Evolutionary conservation across 108 stramenopile species (phyloP).

Genomic region (Discostella pseudostelligera): DNA sequence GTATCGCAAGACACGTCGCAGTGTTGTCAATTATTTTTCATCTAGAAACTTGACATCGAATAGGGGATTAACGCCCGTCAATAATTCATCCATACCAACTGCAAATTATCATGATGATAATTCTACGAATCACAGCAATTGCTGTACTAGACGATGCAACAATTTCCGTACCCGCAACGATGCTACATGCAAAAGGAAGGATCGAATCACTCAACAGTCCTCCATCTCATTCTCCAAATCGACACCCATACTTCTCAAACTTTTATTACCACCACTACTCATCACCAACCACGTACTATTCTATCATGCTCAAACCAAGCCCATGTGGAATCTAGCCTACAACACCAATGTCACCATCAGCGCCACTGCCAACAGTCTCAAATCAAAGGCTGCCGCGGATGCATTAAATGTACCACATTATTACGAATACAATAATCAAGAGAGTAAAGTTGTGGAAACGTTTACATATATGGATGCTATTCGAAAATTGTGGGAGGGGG

Average conservation of each 20-base stretch:
- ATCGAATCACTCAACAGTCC: conserved; percentile 18
- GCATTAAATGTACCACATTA: conserved; percentile 51
- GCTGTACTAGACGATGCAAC: neutral
- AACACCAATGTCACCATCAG: conserved; percentile 53
- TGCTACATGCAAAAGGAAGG: neutral
- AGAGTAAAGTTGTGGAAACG: conserved; percentile 59
- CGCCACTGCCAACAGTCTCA: conserved; percentile 60
- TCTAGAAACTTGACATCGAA: neutral
- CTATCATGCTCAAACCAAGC: conserved; percentile 64
- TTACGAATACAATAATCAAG: conserved; percentile 32
- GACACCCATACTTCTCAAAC: conserved; percentile 35
- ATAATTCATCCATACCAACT: neutral
- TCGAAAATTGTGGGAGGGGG: conserved; percentile 73
- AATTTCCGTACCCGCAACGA: neutral
- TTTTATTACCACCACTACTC: conserved; percentile 52
- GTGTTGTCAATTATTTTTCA: neutral
- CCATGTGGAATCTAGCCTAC: conserved; percentile 78
- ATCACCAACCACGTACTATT: conserved; percentile 61
- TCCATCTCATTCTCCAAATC: conserved; percentile 36
- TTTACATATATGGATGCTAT: conserved; percentile 86
- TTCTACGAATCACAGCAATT: conserved; percentile 4
- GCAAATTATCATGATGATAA: neutral
- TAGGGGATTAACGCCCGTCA: conserved; percentile 1
- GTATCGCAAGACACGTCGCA: conserved; percentile 4
- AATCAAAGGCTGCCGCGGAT: conserved; percentile 49